Percentiles rank a stretch among this genome's conserved stretches.
Evolutionary conservation across 768 basidiomycete species (phyloP).

Genomic region (Phylloporus sp.): DNA sequence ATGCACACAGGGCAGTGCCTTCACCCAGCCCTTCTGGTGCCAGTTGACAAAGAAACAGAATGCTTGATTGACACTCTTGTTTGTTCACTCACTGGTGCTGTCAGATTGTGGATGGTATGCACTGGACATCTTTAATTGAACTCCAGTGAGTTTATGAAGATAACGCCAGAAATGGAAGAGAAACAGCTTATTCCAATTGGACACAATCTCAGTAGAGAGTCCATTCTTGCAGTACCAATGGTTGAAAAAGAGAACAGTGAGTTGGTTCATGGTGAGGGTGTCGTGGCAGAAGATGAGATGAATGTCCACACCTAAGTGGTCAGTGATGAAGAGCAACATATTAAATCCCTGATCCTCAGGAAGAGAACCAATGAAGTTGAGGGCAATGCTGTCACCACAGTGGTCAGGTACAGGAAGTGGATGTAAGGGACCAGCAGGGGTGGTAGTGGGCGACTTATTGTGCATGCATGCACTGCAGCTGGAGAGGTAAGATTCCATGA

Average conservation of each 20-base stretch:
- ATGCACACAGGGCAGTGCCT: too few relatives aligned
- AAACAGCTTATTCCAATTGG: conserved; percentile 26
- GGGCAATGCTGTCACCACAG: neutral
- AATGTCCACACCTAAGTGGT: conserved; percentile 22
- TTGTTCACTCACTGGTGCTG: conserved; percentile 18
- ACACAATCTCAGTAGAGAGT: conserved; percentile 10
- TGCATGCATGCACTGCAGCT: neutral
- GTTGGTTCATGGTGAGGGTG: neutral
- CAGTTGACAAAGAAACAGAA: too few relatives aligned
- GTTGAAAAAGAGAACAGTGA: neutral
- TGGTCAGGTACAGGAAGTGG: neutral
- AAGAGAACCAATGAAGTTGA: neutral
- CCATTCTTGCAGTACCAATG: conserved; percentile 21
- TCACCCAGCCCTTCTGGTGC: too few relatives aligned
- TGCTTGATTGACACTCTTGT: too few relatives aligned
- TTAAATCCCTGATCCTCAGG: conserved; percentile 24
- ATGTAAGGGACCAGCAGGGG: neutral
- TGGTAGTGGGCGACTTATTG: neutral
- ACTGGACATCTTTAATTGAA: conserved; percentile 19
- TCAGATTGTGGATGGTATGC: conserved; percentile 29
- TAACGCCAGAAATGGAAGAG: conserved; percentile 23
- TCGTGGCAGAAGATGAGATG: conserved; percentile 1
- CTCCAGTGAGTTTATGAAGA: conserved; percentile 5
- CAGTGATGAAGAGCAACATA: conserved; percentile 23
- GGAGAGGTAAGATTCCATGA: neutral